These are phyloP conservation scores for Xylaria castorea DNA, from an alignment of 495 filamentous ascomycete genomes.

Conservation along the genomic window DNA sequence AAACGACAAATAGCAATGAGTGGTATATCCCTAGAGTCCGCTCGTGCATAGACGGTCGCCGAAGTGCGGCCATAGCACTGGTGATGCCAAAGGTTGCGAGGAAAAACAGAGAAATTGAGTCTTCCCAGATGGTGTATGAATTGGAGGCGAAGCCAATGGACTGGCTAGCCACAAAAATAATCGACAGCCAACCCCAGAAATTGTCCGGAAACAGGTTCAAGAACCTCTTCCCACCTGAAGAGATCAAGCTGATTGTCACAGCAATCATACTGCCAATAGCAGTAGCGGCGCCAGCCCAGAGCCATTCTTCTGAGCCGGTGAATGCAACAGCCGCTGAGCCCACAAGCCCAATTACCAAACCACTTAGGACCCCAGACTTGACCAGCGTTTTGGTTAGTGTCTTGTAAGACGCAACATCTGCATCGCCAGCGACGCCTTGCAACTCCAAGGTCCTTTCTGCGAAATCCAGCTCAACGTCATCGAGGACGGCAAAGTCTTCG, in stretches of 20 bases:
- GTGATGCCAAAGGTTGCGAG: slow-evolving; percentile 83
- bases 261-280: slow-evolving; percentile 69
- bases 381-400: slow-evolving; percentile 46
- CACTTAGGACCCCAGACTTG: slow-evolving; percentile 43
- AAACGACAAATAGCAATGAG: slow-evolving; percentile 78
- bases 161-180: slow-evolving; percentile 80
- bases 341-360: slow-evolving; percentile 34
- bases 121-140: slow-evolving; percentile 99
- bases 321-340: slow-evolving; percentile 32
- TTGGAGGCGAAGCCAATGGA: slow-evolving; percentile 94
- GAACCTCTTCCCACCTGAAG: slow-evolving; percentile 52
- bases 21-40: slow-evolving; percentile 80
- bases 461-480: slow-evolving; percentile 52
- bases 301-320: slow-evolving; percentile 46
- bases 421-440: slow-evolving; percentile 41
- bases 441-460: slow-evolving; percentile 53
- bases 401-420: slow-evolving; percentile 38
- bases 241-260: slow-evolving; percentile 63
- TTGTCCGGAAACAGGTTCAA: slow-evolving; percentile 73
- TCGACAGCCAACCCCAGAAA: slow-evolving; percentile 84
- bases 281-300: slow-evolving; percentile 51
- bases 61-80: slow-evolving; percentile 74
- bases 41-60: slow-evolving; percentile 66
- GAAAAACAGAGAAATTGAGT: slow-evolving; percentile 91
- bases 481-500: slow-evolving; percentile 51